Evolutionary conservation across 2,329 filamentous ascomycete species (phyloP), one percentile per base, ranked within the genome.

Genomic region (Cryphonectria nitschkei): DNA sequence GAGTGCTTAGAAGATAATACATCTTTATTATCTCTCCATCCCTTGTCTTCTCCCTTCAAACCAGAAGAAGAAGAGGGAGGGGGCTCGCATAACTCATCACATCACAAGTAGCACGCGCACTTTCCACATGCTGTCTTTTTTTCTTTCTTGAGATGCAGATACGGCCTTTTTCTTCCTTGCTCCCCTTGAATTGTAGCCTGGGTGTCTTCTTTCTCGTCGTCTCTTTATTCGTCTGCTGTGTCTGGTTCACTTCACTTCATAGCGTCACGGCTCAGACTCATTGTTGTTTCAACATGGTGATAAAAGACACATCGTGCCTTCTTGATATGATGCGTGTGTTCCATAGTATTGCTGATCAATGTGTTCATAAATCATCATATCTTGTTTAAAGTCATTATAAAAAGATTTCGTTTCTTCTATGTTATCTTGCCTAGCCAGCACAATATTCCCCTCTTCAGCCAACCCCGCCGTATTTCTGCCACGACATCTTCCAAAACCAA

Each of bases 1-100:
- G 4, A 80, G 81, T 52, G 83, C 81, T 56, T 86, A n/a, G 22
- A 22, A 50, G 19, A 50, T 13, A 7, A n/a, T 14, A 16, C 11
- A 39, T n/a, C 26, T 26, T 26, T 26, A 26, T 26, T 26, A 26
- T 26, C 26, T 26, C 26, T 26, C 26, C 26, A 26, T 34, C 19
- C 16, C 58, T n/a, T 34, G 14, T 32, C 26, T 26, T 13, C 54
- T 34, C 56, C 26, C 19, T 14, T 29, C 54, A 14, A 9, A n/a
- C 19, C 14, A 1, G 6, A 60, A 56, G 7, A 58, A 58, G 7
- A 29, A 32, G 37, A 8, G 8, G 37, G 37, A 11, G 37, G 37
- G 37, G 7, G 7, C 2, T 39, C 22, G 14, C n/a, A 58, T 32
- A 29, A 32, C 1, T 26, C 54, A 58, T 16, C 54, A 29, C 54